These are phyloP conservation scores for Colletotrichum sp. DNA, from an alignment of 2,329 filamentous ascomycete species.

Conservation along the genomic window DNA sequence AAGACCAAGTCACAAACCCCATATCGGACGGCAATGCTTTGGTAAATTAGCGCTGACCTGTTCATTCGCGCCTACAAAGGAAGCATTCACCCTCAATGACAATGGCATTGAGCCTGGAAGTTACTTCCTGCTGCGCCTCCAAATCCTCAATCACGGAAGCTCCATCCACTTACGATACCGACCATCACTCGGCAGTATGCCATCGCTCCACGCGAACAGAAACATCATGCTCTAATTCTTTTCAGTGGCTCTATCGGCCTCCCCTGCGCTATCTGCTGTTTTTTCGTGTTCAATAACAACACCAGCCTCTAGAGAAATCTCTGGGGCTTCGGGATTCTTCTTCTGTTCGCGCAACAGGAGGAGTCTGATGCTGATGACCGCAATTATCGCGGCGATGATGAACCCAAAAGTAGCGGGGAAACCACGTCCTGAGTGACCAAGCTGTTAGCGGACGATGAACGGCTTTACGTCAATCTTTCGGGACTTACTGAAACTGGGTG, in stretches of 20 bases:
- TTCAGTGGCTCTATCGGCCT: neutral
- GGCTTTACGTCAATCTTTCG: neutral
- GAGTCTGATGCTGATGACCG: neutral
- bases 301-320: neutral
- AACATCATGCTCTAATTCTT: neutral
- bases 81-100: neutral
- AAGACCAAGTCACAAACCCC: neutral
- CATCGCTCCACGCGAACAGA: neutral
- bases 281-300: neutral
- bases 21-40: neutral
- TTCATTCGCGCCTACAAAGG: neutral
- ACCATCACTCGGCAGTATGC: neutral
- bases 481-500: conserved; percentile 1
- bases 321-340: neutral
- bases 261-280: neutral
- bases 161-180: neutral
- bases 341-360: conserved; percentile 11
- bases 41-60: neutral
- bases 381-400: conserved; percentile 4
- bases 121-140: neutral
- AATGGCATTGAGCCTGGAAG: neutral
- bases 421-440: conserved; percentile 2
- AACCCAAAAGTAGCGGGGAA: conserved; percentile 20
- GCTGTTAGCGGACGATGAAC: neutral
- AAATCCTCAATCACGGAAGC: neutral